Conservation (phyloP, 2,329 filamentous ascomycete species). For the Aschersonia sp. region DNA sequence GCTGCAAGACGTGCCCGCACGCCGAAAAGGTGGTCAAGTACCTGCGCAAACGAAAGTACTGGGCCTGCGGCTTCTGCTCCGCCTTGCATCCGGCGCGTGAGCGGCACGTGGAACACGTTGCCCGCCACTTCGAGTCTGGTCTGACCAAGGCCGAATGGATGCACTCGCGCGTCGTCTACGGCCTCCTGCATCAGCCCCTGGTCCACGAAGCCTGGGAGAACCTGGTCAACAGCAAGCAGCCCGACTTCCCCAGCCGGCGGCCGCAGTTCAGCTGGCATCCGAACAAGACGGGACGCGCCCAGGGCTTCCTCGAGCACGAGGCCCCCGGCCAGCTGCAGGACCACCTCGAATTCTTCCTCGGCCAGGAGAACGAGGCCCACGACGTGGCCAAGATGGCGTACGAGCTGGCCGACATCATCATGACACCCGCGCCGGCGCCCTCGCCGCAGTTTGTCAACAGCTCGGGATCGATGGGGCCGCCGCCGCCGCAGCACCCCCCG, state of each 20-base stretch:
- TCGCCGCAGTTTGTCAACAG: constrained; percentile 16
- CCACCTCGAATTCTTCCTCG: constrained; percentile 49
- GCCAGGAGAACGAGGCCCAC: constrained; percentile 39
- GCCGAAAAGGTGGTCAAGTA: constrained; percentile 49
- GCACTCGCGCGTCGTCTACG: constrained; percentile 54
- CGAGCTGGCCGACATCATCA: constrained; percentile 35
- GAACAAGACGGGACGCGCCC: constrained; percentile 38
- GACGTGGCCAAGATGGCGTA: constrained; percentile 44
- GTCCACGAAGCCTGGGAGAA: constrained; percentile 48
- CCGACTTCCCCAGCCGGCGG: constrained; percentile 36
- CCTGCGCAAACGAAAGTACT: constrained; percentile 48
- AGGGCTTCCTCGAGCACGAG: constrained; percentile 46
- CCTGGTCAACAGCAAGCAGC: constrained; percentile 35
- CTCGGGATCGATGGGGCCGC: constrained; percentile 7
- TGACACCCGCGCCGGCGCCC: constrained; percentile 16
- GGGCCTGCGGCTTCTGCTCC: constrained; percentile 55
- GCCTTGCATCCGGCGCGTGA: constrained; percentile 47
- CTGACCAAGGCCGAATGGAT: constrained; percentile 52
- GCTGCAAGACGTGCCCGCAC: constrained; percentile 50
- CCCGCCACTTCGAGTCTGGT: constrained; percentile 49
- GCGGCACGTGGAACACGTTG: constrained; percentile 53
- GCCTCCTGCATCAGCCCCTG: constrained; percentile 49
- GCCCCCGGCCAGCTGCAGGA: constrained; percentile 49
- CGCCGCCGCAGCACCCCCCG: constrained; percentile 13
- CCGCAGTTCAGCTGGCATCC: constrained; percentile 49